Percentiles rank a stretch among this genome's conserved stretches.
phyloP scores from a whole-genome alignment of 2,329 filamentous ascomycete species.

The Chrysoporthe cubensis region DNA sequence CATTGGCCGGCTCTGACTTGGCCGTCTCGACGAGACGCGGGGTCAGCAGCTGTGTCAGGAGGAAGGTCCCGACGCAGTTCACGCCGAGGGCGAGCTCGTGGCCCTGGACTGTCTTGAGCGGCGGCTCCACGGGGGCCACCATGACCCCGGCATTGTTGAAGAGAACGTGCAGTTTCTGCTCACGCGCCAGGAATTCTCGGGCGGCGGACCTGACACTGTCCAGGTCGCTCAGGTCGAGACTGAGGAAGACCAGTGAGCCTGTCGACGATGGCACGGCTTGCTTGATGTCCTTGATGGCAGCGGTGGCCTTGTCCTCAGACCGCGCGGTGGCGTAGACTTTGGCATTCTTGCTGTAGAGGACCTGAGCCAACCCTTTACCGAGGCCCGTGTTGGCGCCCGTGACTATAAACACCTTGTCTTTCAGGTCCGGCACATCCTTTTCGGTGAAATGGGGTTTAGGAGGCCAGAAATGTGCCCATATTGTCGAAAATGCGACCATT shows the following conservation, averaged over 20 bases:
- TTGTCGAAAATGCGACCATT: no score
- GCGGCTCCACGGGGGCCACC: conserved; percentile 33
- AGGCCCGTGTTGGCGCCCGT: conserved; percentile 44
- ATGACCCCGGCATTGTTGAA: conserved; percentile 48
- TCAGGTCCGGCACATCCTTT: conserved; percentile 36
- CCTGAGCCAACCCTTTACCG: conserved; percentile 51
- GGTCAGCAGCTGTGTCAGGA: conserved; percentile 28
- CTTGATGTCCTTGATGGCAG: conserved; percentile 47
- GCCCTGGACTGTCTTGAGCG: conserved; percentile 33
- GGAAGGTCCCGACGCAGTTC: conserved; percentile 25
- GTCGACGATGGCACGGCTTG: conserved; percentile 27
- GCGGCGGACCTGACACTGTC: conserved; percentile 32
- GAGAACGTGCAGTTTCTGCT: conserved; percentile 41
- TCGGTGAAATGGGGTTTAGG: conserved; percentile 38
- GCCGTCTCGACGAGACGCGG: conserved; percentile 21
- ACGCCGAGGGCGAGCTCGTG: conserved; percentile 27
- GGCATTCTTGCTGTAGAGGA: conserved; percentile 54
- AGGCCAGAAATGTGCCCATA: no score
- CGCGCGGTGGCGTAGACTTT: conserved; percentile 57
- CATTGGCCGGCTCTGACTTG: conserved; percentile 1
- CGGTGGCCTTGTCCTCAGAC: conserved; percentile 43
- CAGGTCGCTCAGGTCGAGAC: conserved; percentile 38
- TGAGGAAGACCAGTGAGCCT: conserved; percentile 40
- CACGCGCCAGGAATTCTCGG: conserved; percentile 31
- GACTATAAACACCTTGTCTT: conserved; percentile 50